Conservation (phyloP, 78 protist genomes). For the Chrysochromulina tobinii region DNA sequence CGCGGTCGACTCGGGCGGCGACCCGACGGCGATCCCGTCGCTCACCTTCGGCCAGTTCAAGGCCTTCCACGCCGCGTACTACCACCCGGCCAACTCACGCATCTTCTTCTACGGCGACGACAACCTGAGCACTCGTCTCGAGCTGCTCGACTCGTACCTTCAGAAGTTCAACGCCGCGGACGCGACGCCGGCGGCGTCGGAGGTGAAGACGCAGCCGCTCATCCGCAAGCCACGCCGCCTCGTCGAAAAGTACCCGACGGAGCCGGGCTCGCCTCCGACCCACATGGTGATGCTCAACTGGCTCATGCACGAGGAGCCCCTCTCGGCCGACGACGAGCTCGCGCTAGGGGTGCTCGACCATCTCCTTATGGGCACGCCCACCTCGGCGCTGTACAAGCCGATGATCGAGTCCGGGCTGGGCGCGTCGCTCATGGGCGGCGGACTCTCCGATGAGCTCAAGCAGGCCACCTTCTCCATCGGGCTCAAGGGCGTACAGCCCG, state of each 20-base stretch:
- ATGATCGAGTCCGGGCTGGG: not conserved
- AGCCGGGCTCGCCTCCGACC: not conserved
- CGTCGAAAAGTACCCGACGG: not conserved
- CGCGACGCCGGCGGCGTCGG: not conserved
- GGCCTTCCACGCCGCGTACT: slow-evolving; percentile 19
- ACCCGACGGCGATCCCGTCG: not conserved
- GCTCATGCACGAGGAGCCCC: slow-evolving; percentile 43
- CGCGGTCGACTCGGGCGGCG: slow-evolving; percentile 38
- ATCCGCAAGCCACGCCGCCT: not conserved
- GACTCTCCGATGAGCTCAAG: slow-evolving; percentile 12
- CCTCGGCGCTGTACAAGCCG: slow-evolving; percentile 35
- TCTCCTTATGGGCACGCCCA: slow-evolving; percentile 52
- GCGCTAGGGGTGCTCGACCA: slow-evolving; percentile 18
- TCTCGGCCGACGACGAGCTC: not conserved
- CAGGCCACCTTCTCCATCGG: slow-evolving; percentile 10
- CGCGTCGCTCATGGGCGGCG: not conserved
- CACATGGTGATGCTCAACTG: slow-evolving; percentile 45
- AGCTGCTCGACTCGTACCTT: slow-evolving; percentile 30
- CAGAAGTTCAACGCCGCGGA: not conserved
- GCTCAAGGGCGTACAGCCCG: slow-evolving; percentile 16
- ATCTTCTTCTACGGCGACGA: slow-evolving; percentile 45
- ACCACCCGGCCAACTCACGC: slow-evolving; percentile 32
- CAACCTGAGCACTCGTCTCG: not conserved
- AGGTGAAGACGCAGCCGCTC: not conserved
- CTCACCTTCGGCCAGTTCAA: slow-evolving; percentile 10